A percentile compares a stretch with the other conserved stretches of the same genome.
These are phyloP conservation scores for Eurotiales sp. DNA, from an alignment of 2,329 filamentous ascomycete genomes.

Conservation along the genomic window DNA sequence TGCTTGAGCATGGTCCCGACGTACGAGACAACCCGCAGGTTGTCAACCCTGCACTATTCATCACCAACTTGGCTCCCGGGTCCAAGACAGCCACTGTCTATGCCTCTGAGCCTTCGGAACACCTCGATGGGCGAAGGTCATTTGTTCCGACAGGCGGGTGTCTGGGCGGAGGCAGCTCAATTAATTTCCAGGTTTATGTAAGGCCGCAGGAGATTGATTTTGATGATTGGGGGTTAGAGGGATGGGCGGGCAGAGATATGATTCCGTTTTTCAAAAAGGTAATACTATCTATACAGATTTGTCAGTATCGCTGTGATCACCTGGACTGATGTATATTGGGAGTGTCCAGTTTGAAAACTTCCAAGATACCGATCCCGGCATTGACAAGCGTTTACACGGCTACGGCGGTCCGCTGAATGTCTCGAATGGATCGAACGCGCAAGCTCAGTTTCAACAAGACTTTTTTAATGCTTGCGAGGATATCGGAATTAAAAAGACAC, in stretches of 20 bases:
- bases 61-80: neutral
- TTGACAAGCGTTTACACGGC: constrained; percentile 17
- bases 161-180: neutral
- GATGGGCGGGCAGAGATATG: neutral
- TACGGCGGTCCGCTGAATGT: constrained; percentile 18
- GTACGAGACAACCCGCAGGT: constrained; percentile 22
- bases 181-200: neutral
- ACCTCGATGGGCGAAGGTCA: neutral
- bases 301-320: too few relatives aligned
- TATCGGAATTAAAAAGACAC: constrained; percentile 13
- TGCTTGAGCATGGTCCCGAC: neutral
- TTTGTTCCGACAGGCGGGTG: neutral
- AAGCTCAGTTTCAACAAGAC: constrained; percentile 16
- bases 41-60: neutral
- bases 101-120: neutral
- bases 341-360: constrained; percentile 18
- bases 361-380: constrained; percentile 14
- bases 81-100: neutral
- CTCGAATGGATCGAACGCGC: constrained; percentile 17
- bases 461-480: constrained; percentile 17
- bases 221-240: neutral
- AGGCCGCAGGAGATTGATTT: constrained; percentile 1
- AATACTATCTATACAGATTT: too few relatives aligned
- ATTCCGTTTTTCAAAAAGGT: constrained; percentile 1
- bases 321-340: neutral